Evolutionary conservation across 768 basidiomycete species (phyloP), one percentile per base, ranked within the genome.

Genomic region (Lactarius trivialis): DNA sequence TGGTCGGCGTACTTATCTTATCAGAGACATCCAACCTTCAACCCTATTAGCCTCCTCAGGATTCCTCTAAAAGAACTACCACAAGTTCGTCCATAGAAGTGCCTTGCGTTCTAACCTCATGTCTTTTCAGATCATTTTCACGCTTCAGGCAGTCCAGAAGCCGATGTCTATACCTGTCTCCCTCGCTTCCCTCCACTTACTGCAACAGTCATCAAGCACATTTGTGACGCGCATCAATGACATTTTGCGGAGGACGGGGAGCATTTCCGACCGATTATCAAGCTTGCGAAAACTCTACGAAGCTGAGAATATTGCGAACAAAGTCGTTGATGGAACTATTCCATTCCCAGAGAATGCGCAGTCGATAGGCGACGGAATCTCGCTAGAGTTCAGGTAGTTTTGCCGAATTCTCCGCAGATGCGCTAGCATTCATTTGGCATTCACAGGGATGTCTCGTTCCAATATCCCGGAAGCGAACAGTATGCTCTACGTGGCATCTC

Each of bases 391-490:
- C 69, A 80, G 79, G 85, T 80, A 71, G 66, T 60, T 60, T 30
- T 12, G 8, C 19, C 59, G n/a, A n/a, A 48, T 37, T 21, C 1
- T 33, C 15, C 4, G 71, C 68, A 51, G 70, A 64, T n/a, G 67
- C 69, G n/a, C 49, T 17, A 58, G 67, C 26, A 51, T 73, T 67
- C 33, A 60, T 56, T 30, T n/a, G 3, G 41, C n/a, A 26, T 26
- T 8, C 14, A 1, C 45, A 86, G 86, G 70, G 79, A 86, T 63
- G 90, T 92, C 6, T 85, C 82, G 7, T 91, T 91, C 74, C 77
- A 71, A 49, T 91, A 92, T 68, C 84, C 88, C 0, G 81, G 69
- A 69, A 74, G 72, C 65, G 79, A 69, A 55, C 68, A 52, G 70
- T 77, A 80, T 60, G 89, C 88, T 0, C 71, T 92, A 30, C 75